Conservation (phyloP, 306 rosid species). For the Parietaria judaica region DNA sequence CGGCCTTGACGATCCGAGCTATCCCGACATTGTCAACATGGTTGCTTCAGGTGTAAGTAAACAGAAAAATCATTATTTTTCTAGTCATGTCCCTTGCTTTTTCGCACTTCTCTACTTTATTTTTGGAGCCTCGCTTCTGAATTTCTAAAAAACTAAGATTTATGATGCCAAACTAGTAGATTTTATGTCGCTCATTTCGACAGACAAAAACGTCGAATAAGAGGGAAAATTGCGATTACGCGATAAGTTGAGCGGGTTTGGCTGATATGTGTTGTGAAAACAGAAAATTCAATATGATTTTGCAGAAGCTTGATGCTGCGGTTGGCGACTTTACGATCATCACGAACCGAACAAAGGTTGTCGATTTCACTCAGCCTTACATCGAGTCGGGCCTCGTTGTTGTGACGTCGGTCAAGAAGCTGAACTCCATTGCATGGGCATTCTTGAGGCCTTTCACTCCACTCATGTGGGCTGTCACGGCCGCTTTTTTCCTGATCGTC, state of each 20-base stretch:
- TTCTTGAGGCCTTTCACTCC: constrained; percentile 40
- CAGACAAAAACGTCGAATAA: too few relatives aligned
- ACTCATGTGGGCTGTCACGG: constrained; percentile 33
- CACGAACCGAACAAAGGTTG: constrained; percentile 34
- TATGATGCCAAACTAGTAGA: too few relatives aligned
- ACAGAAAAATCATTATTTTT: not conserved
- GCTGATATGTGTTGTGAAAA: too few relatives aligned
- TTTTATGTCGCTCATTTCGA: too few relatives aligned
- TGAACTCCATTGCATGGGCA: constrained; percentile 33
- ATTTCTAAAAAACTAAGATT: too few relatives aligned
- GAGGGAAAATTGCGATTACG: too few relatives aligned
- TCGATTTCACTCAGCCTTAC: constrained; percentile 45
- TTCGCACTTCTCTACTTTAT: not conserved
- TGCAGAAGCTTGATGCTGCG: constrained; percentile 43
- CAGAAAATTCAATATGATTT: not conserved
- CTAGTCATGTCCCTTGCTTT: not conserved
- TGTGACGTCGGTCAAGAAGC: constrained; percentile 27
- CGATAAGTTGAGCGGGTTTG: too few relatives aligned
- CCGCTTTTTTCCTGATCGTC: constrained; percentile 28
- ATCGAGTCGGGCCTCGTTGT: constrained; percentile 47
- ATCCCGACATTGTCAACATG: constrained; percentile 26
- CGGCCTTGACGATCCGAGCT: constrained; percentile 41
- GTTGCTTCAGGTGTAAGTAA: constrained; percentile 32
- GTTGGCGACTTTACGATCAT: constrained; percentile 47
- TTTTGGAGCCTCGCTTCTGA: not conserved